Base-by-base conservation (phyloP, 306 rosid genomes). In the Vigna angularis region DNA sequence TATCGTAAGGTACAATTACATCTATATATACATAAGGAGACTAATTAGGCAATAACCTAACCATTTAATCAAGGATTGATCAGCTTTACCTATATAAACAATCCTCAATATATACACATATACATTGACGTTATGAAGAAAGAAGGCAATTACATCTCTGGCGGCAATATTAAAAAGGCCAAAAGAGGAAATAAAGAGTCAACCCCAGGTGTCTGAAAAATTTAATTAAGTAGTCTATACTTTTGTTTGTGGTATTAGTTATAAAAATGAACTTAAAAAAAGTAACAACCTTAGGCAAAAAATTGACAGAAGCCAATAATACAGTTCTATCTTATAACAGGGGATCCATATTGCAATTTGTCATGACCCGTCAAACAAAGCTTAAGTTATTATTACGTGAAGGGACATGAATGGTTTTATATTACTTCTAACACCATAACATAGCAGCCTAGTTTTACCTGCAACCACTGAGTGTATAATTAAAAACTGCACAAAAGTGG, bases 141-240 rank as follows among this genome's bases (percentile, higher is more conserved):
- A 66, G 81, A 55, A 66, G 22, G 73, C 7, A 76, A 65, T 50
- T 64, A 38, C 81, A 77, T 65, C 20, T 14, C 1, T 1, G 28
- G 53, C 1, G 48, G 26, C 16, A 64, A 38, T 64, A 26, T 38
- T 12, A 7, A 8, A 20, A 32, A 7, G 17, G 5, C 50, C 5
- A 9, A 22, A 75, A 36, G 38, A 38, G 5, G 5, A 36, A 76
- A 15, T 36, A 75, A 18, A 74, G 52, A 20, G 36, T 61, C 7
- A 5, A 14, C 53, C 11, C 50, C 4, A 5, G 38, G 18, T 62
- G 49, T 30, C 61, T 48, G 3, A 61, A 40, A 61, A 47, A 61
- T 5, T n/a, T 26, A 58, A 44, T 1, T 9, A 70, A 47, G 24
- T 64, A 45, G 48, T 74, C 47, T 34, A 40, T 40, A 75, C 49